Conservation (phyloP, 2,329 filamentous ascomycete species). For the Alternaria angustiovoidea region DNA sequence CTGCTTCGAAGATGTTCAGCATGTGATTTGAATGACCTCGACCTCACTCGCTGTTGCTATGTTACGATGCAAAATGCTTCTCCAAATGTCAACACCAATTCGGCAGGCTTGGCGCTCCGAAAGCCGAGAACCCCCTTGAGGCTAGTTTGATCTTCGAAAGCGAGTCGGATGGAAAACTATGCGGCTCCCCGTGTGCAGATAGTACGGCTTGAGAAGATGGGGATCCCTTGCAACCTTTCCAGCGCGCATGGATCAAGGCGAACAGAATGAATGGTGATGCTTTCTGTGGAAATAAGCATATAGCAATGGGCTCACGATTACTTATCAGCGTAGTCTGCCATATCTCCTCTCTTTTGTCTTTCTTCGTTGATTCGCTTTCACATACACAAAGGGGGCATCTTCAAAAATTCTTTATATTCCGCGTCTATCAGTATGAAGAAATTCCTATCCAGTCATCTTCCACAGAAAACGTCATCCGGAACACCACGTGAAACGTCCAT, state of each 20-base stretch:
- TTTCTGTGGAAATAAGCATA: not conserved
- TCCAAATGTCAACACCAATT: not conserved
- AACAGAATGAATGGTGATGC: not conserved
- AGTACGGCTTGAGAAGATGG: not conserved
- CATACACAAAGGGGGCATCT: not conserved
- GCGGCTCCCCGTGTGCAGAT: not conserved
- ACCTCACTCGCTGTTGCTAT: not conserved
- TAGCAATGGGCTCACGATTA: not conserved
- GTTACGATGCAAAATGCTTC: not conserved
- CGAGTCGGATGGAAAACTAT: not conserved
- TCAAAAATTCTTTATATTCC: slow-evolving; percentile 35
- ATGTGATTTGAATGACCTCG: not conserved
- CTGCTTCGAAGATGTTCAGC: not conserved
- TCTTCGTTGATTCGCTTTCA: too few species aligned
- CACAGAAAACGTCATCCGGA: slow-evolving; percentile 16
- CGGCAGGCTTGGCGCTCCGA: slow-evolving; percentile 9
- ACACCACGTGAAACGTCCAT: slow-evolving; percentile 28
- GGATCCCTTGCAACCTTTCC: not conserved
- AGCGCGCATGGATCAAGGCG: not conserved
- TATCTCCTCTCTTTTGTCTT: not conserved
- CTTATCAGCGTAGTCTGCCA: not conserved
- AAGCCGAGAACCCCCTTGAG: slow-evolving; percentile 4
- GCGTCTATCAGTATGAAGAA: slow-evolving; percentile 32
- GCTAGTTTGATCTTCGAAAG: not conserved
- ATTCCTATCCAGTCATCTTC: slow-evolving; percentile 13